A percentile compares a stretch with the other conserved stretches of the same genome.
phyloP scores from a whole-genome alignment of 108 stramenopile genomes.

The Schizochytrium sp. region DNA sequence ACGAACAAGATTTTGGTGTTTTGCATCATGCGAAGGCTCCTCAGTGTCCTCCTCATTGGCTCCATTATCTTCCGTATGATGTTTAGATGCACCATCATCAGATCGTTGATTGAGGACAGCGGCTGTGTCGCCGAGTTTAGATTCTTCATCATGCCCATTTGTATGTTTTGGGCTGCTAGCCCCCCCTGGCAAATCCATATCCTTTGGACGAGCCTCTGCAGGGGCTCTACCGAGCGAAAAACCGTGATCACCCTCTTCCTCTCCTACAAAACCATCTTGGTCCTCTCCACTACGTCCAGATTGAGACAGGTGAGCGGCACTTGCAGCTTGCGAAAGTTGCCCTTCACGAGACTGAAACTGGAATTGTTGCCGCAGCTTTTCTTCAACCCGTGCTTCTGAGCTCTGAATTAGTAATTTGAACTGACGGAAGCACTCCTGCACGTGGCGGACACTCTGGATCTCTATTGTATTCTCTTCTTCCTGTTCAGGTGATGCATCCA shows the following conservation, averaged over 20 bases:
- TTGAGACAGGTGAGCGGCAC: background rate
- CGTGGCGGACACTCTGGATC: slow-evolving; percentile 74
- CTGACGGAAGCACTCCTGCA: slow-evolving; percentile 76
- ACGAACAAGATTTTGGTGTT: background rate
- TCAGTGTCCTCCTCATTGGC: background rate
- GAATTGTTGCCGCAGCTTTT: background rate
- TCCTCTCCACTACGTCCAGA: background rate
- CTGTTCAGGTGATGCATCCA: slow-evolving; percentile 63
- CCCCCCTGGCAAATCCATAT: background rate
- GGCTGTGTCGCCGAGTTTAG: background rate
- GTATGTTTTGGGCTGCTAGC: background rate
- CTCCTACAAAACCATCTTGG: slow-evolving; percentile 57
- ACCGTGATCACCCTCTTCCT: slow-evolving; percentile 58
- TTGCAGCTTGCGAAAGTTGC: background rate
- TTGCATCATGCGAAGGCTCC: background rate
- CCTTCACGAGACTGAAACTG: background rate
- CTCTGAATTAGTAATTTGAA: slow-evolving; percentile 73
- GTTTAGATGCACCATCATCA: background rate
- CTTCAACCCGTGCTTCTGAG: slow-evolving; percentile 61
- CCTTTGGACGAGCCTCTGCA: slow-evolving; percentile 36
- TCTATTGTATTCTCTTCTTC: slow-evolving; percentile 62
- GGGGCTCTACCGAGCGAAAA: slow-evolving; percentile 64
- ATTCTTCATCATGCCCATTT: background rate
- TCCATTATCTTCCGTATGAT: background rate
- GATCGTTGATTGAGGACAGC: background rate